Conservation (phyloP, 441 rosid species). For the Adansonia gregorii region DNA sequence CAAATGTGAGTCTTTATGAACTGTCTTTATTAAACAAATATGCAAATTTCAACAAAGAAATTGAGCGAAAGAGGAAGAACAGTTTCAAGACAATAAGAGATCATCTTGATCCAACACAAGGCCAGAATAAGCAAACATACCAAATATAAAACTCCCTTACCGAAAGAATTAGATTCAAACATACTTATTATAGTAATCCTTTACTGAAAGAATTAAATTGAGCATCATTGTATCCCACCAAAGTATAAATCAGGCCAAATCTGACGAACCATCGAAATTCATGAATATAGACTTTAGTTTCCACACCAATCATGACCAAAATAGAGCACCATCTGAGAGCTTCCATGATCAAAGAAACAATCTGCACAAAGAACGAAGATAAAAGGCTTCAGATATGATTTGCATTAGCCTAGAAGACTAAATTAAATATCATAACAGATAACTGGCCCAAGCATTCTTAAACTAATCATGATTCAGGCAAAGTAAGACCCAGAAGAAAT, state of each 20-base stretch:
- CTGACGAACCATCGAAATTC: constrained; percentile 95
- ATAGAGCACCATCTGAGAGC: constrained; percentile 85
- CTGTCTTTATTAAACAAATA: constrained; percentile 14
- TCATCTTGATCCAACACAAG: neutral
- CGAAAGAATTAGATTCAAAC: constrained; percentile 13
- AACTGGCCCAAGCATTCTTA: neutral
- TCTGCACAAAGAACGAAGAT: constrained; percentile 47
- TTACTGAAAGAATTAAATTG: constrained; percentile 74
- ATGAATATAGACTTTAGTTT: constrained; percentile 76
- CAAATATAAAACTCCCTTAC: no score
- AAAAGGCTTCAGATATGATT: constrained; percentile 19
- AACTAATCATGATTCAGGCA: neutral
- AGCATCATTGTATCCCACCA: constrained; percentile 84
- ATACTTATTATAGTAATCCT: constrained; percentile 72
- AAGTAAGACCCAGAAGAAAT: neutral
- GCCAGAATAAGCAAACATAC: constrained; percentile 6
- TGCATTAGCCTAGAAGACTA: neutral
- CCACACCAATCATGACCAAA: constrained; percentile 72
- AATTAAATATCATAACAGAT: neutral
- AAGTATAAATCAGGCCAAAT: constrained; percentile 76
- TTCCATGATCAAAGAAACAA: constrained; percentile 70
- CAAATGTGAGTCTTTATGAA: constrained; percentile 33
- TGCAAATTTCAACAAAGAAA: constrained; percentile 12
- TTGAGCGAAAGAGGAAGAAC: neutral
- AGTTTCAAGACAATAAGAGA: neutral